Conservation (phyloP, 2,329 filamentous ascomycete genomes). For the Hymenoscyphus fraxineus region DNA sequence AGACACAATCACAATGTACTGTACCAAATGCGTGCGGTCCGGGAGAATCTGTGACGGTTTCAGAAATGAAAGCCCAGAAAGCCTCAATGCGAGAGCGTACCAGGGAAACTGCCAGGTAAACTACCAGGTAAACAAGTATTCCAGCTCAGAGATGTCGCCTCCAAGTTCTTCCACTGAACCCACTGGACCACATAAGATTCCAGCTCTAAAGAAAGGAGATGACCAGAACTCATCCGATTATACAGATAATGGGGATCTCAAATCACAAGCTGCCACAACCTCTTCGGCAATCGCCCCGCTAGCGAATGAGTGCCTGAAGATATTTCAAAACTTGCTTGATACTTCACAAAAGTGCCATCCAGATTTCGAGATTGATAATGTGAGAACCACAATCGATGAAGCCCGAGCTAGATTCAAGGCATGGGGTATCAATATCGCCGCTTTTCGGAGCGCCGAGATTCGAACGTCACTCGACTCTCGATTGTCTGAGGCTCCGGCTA, state of each 20-base stretch:
- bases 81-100: not conserved
- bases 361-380: constrained; percentile 16
- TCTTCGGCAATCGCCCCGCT: not conserved
- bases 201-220: not conserved
- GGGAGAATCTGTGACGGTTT: constrained; percentile 53
- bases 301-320: constrained; percentile 4
- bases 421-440: constrained; percentile 29
- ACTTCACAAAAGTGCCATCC: not conserved
- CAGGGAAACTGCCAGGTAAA: not conserved
- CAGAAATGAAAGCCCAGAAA: not conserved
- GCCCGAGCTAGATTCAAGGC: constrained; percentile 21
- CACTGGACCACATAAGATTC: not conserved
- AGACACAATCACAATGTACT: constrained; percentile 58
- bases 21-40: constrained; percentile 56
- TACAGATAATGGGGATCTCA: not conserved
- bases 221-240: not conserved
- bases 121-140: not conserved
- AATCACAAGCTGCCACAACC: not conserved
- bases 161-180: not conserved
- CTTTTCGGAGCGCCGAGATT: constrained; percentile 18
- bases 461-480: constrained; percentile 25
- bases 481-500: constrained; percentile 24
- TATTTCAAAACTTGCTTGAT: constrained; percentile 5
- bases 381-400: constrained; percentile 16
- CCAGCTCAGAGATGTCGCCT: not conserved